Evolutionary conservation across 768 basidiomycete genomes (phyloP), one percentile per base, ranked within the genome.

Genomic region (Russula compacta): DNA sequence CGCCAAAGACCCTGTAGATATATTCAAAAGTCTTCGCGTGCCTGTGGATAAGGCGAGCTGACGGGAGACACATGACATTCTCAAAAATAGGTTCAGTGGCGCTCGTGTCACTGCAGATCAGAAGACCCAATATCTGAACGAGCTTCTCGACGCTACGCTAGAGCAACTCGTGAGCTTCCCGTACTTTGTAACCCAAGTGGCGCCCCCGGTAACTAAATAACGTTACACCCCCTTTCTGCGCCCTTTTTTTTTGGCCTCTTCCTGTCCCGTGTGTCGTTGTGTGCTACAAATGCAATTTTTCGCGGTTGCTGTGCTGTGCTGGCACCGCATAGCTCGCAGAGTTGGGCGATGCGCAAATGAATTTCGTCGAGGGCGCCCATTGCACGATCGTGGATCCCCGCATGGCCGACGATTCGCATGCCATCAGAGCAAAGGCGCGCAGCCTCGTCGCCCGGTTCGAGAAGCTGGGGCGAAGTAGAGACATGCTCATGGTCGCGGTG

Each of bases 401-500:
- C 42, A 66, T 72, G n/a, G 71, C 77, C 56, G 66, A 69, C 9
- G 68, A 81, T 64, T 53, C 70, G 0, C 46, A 47, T 3, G 71
- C 66, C 32, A 78, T 86, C 70, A 72, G 79, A 5, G 57, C 69
- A 21, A 74, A 75, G 63, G 82, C 81, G 8, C 67, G 68, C 14
- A 71, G 74, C 9, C 65, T 83, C 60, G 67, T 78, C 35, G 64
- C 64, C 40, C 69, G 75, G 49, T 81, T 83, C 46, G 72, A 73
- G 58, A 67, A 70, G 56, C 74, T 75, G 0, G 77, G 76, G 5
- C 69, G 80, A 32, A 61, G 66, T 11, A 71, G 71, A 49, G 70
- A 74, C 62, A 72, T 75, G 38, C 70, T 86, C 56, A 66, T 84
- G 39, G 69, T 85, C 51, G 79, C 78, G 60, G 84, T 85, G 65